Base-by-base conservation (phyloP, 768 basidiomycete species). In the Roridomyces roridus region DNA sequence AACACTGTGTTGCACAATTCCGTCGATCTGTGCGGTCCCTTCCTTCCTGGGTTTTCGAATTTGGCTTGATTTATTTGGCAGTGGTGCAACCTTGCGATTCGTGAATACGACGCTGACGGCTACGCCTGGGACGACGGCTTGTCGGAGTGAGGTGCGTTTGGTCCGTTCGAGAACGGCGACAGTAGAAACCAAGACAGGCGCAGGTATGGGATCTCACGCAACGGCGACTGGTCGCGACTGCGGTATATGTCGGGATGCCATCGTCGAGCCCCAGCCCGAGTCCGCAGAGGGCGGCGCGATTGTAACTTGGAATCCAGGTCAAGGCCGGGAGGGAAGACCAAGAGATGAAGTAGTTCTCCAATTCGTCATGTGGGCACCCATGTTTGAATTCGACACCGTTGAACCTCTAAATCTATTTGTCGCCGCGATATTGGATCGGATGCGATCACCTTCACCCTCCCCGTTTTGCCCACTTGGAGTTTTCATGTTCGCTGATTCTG, bases 1-100 rank as follows among this genome's bases (percentile, higher is more conserved):
- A 76, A 82, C 49, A 68, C 72, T 2, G 58, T 76, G n/a, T 83
- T 77, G 57, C 80, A 84, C 60, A 68, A 75, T 5, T 70, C 74
- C 1, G 80, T 77, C 1, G 54, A 65, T 18, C 49, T 70, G 84
- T 75, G 60, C 41, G 77, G 70, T 15, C 20, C 29, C 6, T 39
- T 9, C 35, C 17, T 20, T 18, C 5, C 44, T 41, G 45, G 51
- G 29, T 25, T 8, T 37, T 49, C 4, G 2, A 15, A 23, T 18
- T 21, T 2, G 21, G 14, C 29, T 31, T 14, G 29, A 7, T 31
- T 31, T 29, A 17, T 39, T 5, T n/a, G n/a, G n/a, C 60, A 83
- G 83, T 29, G 80, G 81, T 2, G 72, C 79, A 37, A 74, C 62
- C 39, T 69, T 85, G 21, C 71, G 73, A 43, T 67, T 83, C 45